Evolutionary conservation across 2,329 filamentous ascomycete genomes (phyloP), one percentile per base, ranked within the genome.

Genomic region (Bipolaris cookei): DNA sequence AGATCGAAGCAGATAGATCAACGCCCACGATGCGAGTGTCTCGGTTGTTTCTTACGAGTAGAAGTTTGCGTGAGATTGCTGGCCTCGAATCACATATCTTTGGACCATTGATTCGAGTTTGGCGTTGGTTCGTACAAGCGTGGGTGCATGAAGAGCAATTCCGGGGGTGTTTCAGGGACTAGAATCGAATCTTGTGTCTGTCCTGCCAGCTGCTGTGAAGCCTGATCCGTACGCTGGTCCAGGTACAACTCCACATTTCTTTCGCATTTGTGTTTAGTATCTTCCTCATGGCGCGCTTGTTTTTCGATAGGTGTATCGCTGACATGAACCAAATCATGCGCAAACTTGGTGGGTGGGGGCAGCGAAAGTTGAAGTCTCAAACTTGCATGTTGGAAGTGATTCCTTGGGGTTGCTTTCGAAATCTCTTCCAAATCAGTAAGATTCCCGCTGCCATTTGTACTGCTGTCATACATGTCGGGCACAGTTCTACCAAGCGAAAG

Each of bases 151-250:
- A 11, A 7, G 8, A 52, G 7, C 6, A 32, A 51, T 23, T 61
- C 42, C 6, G 51, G 58, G 10, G 58, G 58, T 3, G 61, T 63
- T 25, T 63, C 58, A 3, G 50, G 46, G 23, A 61, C 58, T 2
- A 61, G 14, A 10, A 61, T 34, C 0, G 58, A 61, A 21, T 44
- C 42, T 13, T 56, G 42, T 2, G 39, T 50, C 23, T 28, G 34
- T 0, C 47, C 35, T 38, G 2, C 4, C 11, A 6, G 14, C 16
- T 50, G 35, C 35, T 28, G 14, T 48, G n/a, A 10, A 47, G 13
- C 8, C 7, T 28, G 28, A 14, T 38, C 34, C 4, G 4, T 41
- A 21, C 20, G 34, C 21, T 49, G 44, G 14, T 41, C 42, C n/a
- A 32, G 41, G 13, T 48, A 41, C 25, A 44, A 54, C 4, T 18